phyloP scores from a whole-genome alignment of 345 rosid species.

The Brassica nigra region DNA sequence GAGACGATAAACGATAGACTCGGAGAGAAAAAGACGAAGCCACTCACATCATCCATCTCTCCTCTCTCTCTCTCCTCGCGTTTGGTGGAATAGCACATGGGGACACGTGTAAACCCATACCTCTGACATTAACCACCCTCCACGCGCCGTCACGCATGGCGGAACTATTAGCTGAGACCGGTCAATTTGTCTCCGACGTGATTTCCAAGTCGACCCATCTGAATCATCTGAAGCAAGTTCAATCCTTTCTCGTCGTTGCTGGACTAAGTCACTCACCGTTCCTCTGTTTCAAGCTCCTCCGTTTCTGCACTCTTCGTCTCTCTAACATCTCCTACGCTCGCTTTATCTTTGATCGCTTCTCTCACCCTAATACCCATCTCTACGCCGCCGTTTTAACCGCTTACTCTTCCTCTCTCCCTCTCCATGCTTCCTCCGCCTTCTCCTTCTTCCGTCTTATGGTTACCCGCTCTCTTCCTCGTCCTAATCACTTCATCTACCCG shows the following conservation, averaged over 20 bases:
- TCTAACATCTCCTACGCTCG: constrained; percentile 64
- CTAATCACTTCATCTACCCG: constrained; percentile 76
- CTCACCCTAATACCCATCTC: constrained; percentile 58
- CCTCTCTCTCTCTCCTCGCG: constrained; percentile 10
- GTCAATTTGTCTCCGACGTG: constrained; percentile 28
- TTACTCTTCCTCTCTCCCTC: constrained; percentile 56
- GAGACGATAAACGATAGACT: constrained; percentile 30
- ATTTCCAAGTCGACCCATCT: constrained; percentile 57
- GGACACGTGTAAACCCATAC: constrained; percentile 36
- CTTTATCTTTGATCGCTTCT: constrained; percentile 54
- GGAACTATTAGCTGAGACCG: constrained; percentile 2
- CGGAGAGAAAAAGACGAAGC: constrained; percentile 46
- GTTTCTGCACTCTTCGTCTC: constrained; percentile 65
- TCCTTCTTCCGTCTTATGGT: constrained; percentile 61
- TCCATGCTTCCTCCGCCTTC: constrained; percentile 48
- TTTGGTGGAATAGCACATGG: constrained; percentile 42
- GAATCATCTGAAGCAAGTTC: constrained; percentile 74
- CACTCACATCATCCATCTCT: constrained; percentile 20
- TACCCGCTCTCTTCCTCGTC: constrained; percentile 49
- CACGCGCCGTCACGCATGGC: constrained; percentile 41
- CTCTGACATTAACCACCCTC: background rate
- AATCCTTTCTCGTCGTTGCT: constrained; percentile 53
- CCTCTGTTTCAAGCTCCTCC: constrained; percentile 75
- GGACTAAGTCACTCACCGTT: constrained; percentile 67
- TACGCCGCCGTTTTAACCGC: constrained; percentile 78